Percentiles rank a stretch among this genome's conserved stretches.
phyloP scores from a whole-genome alignment of 495 filamentous ascomycete species.

The Neurospora tetraspora region DNA sequence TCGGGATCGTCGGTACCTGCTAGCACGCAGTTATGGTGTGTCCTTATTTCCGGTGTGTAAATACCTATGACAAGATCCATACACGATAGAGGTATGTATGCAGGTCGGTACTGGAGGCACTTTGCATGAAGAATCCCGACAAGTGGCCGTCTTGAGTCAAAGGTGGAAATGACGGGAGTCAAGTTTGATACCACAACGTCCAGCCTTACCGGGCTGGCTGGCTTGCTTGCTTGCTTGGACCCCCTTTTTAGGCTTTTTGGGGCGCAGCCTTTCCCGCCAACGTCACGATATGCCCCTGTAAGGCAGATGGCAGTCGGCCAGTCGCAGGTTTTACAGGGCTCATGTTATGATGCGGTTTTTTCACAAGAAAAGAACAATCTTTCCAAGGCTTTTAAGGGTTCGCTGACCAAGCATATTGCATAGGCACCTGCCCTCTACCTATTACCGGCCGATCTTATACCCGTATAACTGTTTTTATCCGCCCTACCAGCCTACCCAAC shows the following conservation, averaged over 20 bases:
- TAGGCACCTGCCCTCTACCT: not conserved
- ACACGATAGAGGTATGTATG: not conserved
- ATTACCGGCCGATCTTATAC: not conserved
- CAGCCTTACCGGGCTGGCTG: not conserved
- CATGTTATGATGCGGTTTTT: not conserved
- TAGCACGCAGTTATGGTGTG: not conserved
- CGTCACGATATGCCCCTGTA: not conserved
- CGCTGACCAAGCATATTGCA: not conserved
- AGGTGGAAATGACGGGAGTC: not conserved
- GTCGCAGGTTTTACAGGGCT: not conserved
- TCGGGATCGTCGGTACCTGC: not conserved
- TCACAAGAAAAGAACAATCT: not conserved
- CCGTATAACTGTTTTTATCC: not conserved
- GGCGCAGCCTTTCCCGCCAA: not conserved
- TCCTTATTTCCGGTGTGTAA: not conserved
- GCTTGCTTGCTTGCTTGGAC: not conserved
- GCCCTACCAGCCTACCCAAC: not conserved
- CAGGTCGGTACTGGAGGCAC: not conserved
- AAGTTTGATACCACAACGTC: not conserved
- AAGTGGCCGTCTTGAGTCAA: not conserved
- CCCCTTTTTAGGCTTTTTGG: not conserved
- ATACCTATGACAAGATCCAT: not conserved
- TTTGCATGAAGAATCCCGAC: not conserved
- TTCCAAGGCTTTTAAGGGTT: not conserved
- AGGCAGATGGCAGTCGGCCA: not conserved